Conservation (phyloP, 202 grass and related monocot species). For the Carex sylvatica region DNA sequence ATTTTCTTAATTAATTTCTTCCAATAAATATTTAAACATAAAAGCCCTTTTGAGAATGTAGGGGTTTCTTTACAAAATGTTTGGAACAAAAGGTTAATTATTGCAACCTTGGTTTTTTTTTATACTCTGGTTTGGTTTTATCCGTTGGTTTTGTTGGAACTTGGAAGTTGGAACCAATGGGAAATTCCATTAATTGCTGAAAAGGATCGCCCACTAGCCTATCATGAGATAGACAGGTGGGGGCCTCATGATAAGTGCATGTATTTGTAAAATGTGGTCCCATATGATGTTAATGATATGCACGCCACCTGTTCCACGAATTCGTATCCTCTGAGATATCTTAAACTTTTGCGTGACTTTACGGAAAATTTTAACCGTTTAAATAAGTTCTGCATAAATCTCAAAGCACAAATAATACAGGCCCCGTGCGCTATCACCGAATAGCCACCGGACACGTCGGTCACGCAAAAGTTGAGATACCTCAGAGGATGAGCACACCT, state of each 20-base stretch:
- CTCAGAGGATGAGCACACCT: too few relatives aligned
- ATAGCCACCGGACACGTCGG: too few relatives aligned
- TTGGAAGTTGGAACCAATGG: not conserved
- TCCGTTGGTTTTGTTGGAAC: not conserved
- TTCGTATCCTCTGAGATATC: too few relatives aligned
- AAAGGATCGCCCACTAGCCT: not conserved
- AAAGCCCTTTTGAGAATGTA: not conserved
- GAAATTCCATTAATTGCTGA: not conserved
- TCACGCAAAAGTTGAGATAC: too few relatives aligned
- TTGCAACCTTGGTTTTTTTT: not conserved
- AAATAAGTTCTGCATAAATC: too few relatives aligned
- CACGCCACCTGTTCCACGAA: not conserved
- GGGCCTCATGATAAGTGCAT: slow-evolving; percentile 18
- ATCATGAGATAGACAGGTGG: slow-evolving; percentile 20
- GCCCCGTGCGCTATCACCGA: too few relatives aligned
- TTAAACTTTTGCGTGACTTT: too few relatives aligned
- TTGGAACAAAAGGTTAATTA: not conserved
- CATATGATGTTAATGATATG: not conserved
- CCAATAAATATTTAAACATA: not conserved
- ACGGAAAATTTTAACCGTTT: too few relatives aligned
- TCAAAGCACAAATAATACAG: too few relatives aligned
- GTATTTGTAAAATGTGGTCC: slow-evolving; percentile 12
- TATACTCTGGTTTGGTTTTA: not conserved
- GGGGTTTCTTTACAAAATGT: not conserved
- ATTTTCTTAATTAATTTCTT: not conserved